Evolutionary conservation across 306 rosid species (phyloP).

Genomic region (Sesbania bispinosa): DNA sequence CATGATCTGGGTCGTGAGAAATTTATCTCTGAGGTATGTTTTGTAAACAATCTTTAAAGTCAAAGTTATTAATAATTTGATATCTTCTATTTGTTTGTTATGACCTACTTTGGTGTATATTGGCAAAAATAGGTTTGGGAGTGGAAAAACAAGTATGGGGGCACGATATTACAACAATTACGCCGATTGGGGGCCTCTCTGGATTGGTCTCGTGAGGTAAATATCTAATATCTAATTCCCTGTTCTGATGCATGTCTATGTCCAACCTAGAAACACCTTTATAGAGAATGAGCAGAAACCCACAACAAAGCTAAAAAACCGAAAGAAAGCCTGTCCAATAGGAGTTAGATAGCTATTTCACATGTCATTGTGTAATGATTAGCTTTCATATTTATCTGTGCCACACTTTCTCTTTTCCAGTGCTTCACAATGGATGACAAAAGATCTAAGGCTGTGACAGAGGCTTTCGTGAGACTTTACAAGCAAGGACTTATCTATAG

Average conservation of each 20-base stretch:
- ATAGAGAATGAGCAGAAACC: not conserved
- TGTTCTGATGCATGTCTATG: not conserved
- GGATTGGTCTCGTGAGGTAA: constrained; percentile 99
- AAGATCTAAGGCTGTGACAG: constrained; percentile 84
- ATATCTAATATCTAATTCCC: not conserved
- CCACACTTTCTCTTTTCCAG: constrained; percentile 39
- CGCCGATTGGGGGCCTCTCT: constrained; percentile 90
- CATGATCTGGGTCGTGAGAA: constrained; percentile 88
- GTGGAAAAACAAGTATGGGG: constrained; percentile 85
- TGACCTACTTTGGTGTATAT: constrained; percentile 16
- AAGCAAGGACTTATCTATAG: constrained; percentile 77
- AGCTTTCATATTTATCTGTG: not conserved
- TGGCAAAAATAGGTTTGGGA: constrained; percentile 76
- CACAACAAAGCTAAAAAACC: no score
- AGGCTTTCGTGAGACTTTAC: constrained; percentile 87
- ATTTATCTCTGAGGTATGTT: constrained; percentile 71
- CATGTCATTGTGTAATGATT: not conserved
- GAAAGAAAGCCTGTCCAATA: not conserved
- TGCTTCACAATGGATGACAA: constrained; percentile 95
- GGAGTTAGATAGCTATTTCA: not conserved
- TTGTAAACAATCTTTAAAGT: constrained; percentile 2
- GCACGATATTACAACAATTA: constrained; percentile 76
- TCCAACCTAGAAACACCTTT: not conserved
- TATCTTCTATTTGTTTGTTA: not conserved
- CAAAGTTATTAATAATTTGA: constrained; percentile 6